Evolutionary conservation across 2,329 filamentous ascomycete genomes (phyloP).

Genomic region (Pezicula rhizophila): DNA sequence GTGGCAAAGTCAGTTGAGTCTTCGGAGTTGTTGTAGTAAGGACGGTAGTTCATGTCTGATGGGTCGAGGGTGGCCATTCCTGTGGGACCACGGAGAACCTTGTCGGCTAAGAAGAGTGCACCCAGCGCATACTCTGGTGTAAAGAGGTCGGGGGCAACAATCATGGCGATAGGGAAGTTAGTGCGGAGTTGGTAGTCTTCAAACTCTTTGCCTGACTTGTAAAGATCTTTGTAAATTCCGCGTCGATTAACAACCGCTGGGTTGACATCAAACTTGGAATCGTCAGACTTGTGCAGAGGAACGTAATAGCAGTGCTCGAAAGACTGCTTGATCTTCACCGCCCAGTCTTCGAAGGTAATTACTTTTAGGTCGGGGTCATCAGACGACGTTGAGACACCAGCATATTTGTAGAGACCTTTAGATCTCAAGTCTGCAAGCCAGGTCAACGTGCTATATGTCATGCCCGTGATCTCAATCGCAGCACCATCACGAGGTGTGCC

Average conservation of each 20-base stretch:
- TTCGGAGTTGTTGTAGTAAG: conserved; percentile 91
- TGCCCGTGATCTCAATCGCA: conserved; percentile 88
- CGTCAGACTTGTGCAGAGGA: conserved; percentile 63
- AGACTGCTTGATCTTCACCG: conserved; percentile 68
- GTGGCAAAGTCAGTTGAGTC: conserved; percentile 89
- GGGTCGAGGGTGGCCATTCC: conserved; percentile 97
- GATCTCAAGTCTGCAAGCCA: conserved; percentile 70
- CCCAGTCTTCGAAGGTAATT: conserved; percentile 75
- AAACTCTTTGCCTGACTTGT: conserved; percentile 88
- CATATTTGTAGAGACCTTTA: conserved; percentile 65
- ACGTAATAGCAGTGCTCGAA: conserved; percentile 94
- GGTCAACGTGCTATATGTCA: conserved; percentile 80
- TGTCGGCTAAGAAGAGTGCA: conserved; percentile 75
- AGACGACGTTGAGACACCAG: conserved; percentile 62
- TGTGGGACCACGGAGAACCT: conserved; percentile 72
- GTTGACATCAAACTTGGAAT: conserved; percentile 75
- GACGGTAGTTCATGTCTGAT: conserved; percentile 84
- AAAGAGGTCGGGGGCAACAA: conserved; percentile 85
- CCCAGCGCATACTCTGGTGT: conserved; percentile 69
- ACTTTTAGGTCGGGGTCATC: conserved; percentile 38
- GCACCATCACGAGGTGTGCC: conserved; percentile 96
- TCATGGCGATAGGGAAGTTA: conserved; percentile 95
- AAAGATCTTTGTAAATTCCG: conserved; percentile 97
- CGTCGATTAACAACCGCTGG: conserved; percentile 74
- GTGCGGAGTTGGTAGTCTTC: conserved; percentile 94